Percentiles rank a stretch among this genome's conserved stretches.
Conservation (phyloP, 108 stramenopile genomes). For the Nannochloropsis salina region DNA sequence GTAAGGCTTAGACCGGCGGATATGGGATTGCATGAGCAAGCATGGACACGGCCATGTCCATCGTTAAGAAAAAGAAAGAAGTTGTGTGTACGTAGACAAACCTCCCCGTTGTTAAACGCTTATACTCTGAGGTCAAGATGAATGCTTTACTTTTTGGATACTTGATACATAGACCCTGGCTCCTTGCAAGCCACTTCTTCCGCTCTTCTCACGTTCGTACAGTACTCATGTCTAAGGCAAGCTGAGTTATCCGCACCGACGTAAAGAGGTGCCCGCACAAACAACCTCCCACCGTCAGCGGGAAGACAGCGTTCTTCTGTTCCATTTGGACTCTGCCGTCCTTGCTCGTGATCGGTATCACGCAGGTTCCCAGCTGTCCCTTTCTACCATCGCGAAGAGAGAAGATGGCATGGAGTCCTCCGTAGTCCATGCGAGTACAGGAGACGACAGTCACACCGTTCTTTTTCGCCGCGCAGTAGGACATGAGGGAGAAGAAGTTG, state of each 20-base stretch:
- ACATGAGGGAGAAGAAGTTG: neutral
- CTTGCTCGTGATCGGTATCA: neutral
- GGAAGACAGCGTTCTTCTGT: neutral
- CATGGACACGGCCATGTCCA: too few relatives aligned
- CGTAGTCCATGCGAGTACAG: slow-evolving; percentile 15
- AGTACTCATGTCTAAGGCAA: neutral
- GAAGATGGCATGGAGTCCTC: neutral
- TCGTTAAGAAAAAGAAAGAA: too few relatives aligned
- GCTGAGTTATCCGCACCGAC: neutral
- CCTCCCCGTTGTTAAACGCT: too few relatives aligned
- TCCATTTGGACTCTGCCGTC: neutral
- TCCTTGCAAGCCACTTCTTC: neutral
- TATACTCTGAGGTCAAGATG: too few relatives aligned
- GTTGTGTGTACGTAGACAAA: too few relatives aligned
- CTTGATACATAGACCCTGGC: too few relatives aligned
- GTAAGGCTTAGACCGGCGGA: neutral
- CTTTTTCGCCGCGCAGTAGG: neutral
- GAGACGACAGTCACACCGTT: neutral
- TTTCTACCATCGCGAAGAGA: neutral
- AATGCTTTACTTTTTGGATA: too few relatives aligned
- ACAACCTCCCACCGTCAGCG: neutral
- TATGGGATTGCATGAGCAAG: too few relatives aligned
- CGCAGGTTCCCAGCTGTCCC: neutral
- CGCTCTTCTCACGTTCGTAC: neutral
- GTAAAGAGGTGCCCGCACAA: slow-evolving; percentile 5